phyloP scores from a whole-genome alignment of 805 yeast genomes.

The Starmerella bombi region DNA sequence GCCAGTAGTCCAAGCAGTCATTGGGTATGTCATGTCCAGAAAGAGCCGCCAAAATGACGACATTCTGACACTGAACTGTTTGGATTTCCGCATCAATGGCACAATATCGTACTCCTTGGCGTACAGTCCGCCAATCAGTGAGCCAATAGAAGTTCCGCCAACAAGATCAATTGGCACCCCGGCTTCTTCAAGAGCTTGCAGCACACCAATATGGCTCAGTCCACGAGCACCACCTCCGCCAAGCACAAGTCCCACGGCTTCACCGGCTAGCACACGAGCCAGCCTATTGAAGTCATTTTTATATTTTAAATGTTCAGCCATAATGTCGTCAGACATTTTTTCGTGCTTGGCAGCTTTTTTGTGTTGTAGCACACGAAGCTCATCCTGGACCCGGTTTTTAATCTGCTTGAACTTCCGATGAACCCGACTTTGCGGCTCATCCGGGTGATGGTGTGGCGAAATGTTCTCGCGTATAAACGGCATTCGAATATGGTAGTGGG shows the following conservation, averaged over 20 bases:
- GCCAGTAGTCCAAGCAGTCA: conserved; percentile 90
- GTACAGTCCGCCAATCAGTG: conserved; percentile 89
- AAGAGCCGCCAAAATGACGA: conserved; percentile 76
- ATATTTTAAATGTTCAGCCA: conserved; percentile 33
- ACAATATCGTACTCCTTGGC: conserved; percentile 87
- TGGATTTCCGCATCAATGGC: conserved; percentile 79
- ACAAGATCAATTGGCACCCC: conserved; percentile 89
- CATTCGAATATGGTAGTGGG: conserved; percentile 87
- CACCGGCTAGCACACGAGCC: conserved; percentile 81
- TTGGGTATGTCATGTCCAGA: conserved; percentile 80
- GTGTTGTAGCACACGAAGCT: conserved; percentile 14
- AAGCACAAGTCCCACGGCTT: conserved; percentile 83
- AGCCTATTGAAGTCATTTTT: conserved; percentile 81
- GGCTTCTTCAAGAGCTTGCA: conserved; percentile 77
- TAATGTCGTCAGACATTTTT: background rate
- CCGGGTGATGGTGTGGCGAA: background rate
- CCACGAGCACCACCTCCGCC: conserved; percentile 99
- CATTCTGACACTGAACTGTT: conserved; percentile 70
- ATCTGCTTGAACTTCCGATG: conserved; percentile 15
- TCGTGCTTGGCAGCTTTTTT: conserved; percentile 18
- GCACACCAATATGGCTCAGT: conserved; percentile 77
- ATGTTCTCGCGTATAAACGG: conserved; percentile 16
- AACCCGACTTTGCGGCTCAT: conserved; percentile 7
- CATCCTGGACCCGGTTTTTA: conserved; percentile 22
- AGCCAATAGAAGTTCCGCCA: conserved; percentile 95